These are phyloP conservation scores for Solanum appendiculatum DNA, from an alignment of 257 asterid species.

Conservation along the genomic window DNA sequence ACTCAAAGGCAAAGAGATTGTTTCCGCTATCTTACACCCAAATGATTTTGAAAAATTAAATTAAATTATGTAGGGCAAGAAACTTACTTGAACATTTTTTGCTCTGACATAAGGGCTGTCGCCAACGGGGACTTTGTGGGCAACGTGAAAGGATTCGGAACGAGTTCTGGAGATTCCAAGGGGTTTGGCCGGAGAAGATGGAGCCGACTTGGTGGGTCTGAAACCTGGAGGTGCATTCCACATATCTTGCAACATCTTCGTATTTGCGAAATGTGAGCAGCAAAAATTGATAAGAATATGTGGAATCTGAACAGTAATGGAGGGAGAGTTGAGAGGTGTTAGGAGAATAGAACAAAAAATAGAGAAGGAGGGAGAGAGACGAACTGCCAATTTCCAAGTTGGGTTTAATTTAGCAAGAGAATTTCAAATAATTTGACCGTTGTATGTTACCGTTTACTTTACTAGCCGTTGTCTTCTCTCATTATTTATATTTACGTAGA, in stretches of 20 bases:
- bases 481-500: not conserved
- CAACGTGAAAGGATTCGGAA: constrained; percentile 61
- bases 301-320: not conserved
- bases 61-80: not conserved
- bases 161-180: constrained; percentile 63
- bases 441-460: constrained; percentile 10
- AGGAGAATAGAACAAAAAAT: not conserved
- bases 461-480: not conserved
- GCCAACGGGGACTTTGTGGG: constrained; percentile 92
- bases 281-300: not conserved
- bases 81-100: constrained; percentile 81
- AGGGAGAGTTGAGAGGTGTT: not conserved
- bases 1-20: not conserved
- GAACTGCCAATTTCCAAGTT: not conserved
- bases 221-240: constrained; percentile 90
- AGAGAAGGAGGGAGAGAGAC: not conserved
- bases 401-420: constrained; percentile 25
- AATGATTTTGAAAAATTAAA: not conserved
- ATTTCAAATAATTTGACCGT: constrained; percentile 51
- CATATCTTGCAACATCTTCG: constrained; percentile 68
- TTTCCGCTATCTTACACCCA: not conserved
- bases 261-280: not conserved
- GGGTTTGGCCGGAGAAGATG: constrained; percentile 88
- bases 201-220: constrained; percentile 87
- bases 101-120: constrained; percentile 91